Evolutionary conservation across 441 rosid species (phyloP), one percentile per base, ranked within the genome.

Genomic region (Populus trichocarpa): DNA sequence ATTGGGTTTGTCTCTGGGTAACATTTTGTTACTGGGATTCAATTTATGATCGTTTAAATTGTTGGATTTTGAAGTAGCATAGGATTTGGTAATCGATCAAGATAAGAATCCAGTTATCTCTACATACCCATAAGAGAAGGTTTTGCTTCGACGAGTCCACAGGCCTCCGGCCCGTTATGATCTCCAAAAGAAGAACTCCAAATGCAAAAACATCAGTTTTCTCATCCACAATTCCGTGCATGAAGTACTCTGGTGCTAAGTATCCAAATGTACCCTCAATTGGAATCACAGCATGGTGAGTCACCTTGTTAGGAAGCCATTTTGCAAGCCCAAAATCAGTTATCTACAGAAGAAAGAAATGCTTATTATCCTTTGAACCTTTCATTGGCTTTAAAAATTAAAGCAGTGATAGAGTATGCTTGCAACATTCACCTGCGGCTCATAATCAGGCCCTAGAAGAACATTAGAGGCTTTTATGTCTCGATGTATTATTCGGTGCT

Each of bases 181-280:
- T 92, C 92, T 93, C 99, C 70, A 95, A 71, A 25, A 95, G 94
- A 69, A 95, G 95, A 78, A 93, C 86, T n/a, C 98, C 97, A 33
- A 95, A 95, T 11, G 99, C 90, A 69, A 88, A 93, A 33, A 95
- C 94, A 76, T 95, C 99, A 36, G 92, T 96, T 82, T 95, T 95
- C 84, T 95, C 98, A 77, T 93, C 98, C 10, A 96, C 95, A 22
- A 92, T 89, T 74, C 99, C 99, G 69, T 96, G 91, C 98, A 96
- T 89, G 81, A 93, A 93, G 83, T 95, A 95, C 81, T 95, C 99
- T 2, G 98, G 98, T 71, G 99, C 99, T 70, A 95, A 76, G 84
- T 93, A 96, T 36, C 99, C 98, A 28, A 96, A 96, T 20, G 99
- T 96, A 28, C 98, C 98, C 80, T 96, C 99, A 6, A 93, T 90